These are phyloP conservation scores for Globisporangium sylvaticum DNA, from an alignment of 352 stramenopile genomes.

Conservation along the genomic window DNA sequence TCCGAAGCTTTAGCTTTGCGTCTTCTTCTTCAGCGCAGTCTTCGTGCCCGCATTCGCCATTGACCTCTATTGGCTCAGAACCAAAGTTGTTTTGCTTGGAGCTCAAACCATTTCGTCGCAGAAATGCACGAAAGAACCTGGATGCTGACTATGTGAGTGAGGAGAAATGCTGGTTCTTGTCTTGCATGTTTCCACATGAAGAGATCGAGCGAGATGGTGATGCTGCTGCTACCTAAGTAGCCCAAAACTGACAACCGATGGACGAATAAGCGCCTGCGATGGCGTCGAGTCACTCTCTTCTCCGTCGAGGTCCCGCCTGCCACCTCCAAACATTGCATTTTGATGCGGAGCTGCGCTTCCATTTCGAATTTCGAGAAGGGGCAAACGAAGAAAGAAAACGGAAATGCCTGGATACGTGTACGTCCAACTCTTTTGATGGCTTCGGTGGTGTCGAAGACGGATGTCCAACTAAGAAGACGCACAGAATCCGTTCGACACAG, in stretches of 20 bases:
- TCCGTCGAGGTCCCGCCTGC: not conserved
- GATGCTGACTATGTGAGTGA: no score
- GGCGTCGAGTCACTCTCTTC: not conserved
- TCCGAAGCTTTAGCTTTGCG: no score
- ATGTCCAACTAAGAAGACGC: not conserved
- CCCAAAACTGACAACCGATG: no score
- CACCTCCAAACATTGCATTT: not conserved
- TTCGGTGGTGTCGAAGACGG: no score
- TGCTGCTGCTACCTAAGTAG: no score
- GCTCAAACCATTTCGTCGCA: not conserved
- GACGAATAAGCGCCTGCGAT: not conserved
- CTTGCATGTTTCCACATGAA: no score
- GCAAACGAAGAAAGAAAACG: not conserved
- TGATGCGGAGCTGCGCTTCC: not conserved
- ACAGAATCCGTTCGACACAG: not conserved
- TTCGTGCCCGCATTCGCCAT: no score
- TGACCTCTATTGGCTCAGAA: no score
- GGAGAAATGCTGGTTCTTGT: no score
- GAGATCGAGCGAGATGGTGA: no score
- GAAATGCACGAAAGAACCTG: no score
- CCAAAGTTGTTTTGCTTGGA: not conserved
- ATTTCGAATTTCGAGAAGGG: not conserved
- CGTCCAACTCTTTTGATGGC: not conserved
- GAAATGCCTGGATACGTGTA: not conserved
- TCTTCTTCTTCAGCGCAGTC: no score